Evolutionary conservation across 768 basidiomycete species (phyloP), one percentile per base, ranked within the genome.

Genomic region (Macrolepiota albuminosa): DNA sequence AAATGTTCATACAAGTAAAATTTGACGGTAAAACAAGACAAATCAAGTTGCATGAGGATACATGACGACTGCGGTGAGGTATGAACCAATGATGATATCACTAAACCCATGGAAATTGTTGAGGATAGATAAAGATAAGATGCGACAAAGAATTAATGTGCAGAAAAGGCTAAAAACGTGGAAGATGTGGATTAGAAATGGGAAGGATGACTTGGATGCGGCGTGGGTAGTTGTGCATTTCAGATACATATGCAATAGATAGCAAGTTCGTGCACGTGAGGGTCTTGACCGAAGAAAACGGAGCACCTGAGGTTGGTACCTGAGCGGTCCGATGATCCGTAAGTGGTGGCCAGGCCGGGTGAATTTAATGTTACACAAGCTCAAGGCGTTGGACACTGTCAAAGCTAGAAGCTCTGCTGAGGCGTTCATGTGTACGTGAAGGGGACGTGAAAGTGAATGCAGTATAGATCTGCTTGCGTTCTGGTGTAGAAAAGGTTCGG

Each of bases 381-480:
- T 67, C 66, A 46, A 68, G 68, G 54, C 56, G 70, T 58, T 63
- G 37, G 71, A 62, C 58, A 68, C 69, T 67, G 66, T 70, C 59
- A 61, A 72, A 73, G 42, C 74, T 72, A 4, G 71, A 75, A 24
- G 72, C 70, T 68, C 79, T 75, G 66, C 72, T 79, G 72, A 80
- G 81, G 57, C 84, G 84, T 59, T 81, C 74, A 55, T 81, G 79
- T 1, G 83, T 76, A 10, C 83, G 84, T 1, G 87, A 87, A 7
- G 90, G 90, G 1, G 88, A 86, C 16, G 85, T 81, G 74, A 92
- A 92, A 3, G 89, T 91, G 69, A 92, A 92, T 4, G 88, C 80
- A 24, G 87, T 78, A 69, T 88, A 89, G 61, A 86, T 85, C 61
- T 78, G 80, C 67, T 85, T 84, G 66, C 88, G 84, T 67, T 91